These are phyloP conservation scores for Rhizopogon vinicolor DNA, from an alignment of 768 basidiomycete genomes.

Conservation along the genomic window DNA sequence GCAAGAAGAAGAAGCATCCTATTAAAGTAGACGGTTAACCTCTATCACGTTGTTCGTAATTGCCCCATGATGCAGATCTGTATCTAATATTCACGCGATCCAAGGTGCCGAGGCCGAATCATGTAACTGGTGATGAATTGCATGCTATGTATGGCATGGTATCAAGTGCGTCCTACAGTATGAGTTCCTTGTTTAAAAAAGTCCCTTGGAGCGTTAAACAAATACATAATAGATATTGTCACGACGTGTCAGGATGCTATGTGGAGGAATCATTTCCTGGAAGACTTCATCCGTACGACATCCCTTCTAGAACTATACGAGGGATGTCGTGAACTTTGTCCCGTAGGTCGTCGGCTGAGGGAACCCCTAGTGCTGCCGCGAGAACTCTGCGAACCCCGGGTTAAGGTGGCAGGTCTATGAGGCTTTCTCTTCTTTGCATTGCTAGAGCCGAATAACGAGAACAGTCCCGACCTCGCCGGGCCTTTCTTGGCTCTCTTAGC, in stretches of 20 bases:
- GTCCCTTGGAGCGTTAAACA: constrained; percentile 1
- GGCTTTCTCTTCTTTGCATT: constrained; percentile 8
- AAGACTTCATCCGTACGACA: constrained; percentile 1
- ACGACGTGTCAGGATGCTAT: not conserved
- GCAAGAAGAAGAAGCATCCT: constrained; percentile 46
- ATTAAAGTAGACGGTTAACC: not conserved
- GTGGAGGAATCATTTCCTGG: not conserved
- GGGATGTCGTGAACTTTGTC: constrained; percentile 13
- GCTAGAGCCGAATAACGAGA: constrained; percentile 22
- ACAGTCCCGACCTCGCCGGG: constrained; percentile 15
- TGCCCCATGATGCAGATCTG: not conserved
- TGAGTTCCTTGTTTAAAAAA: not conserved
- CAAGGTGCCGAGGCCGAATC: not conserved
- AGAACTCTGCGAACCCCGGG: constrained; percentile 7
- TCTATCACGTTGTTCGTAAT: not conserved
- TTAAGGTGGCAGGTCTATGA: constrained; percentile 6
- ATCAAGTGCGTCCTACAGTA: constrained; percentile 1
- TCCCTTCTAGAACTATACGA: constrained; percentile 11
- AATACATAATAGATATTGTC: constrained; percentile 3
- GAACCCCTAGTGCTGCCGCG: constrained; percentile 3
- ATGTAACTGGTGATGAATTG: not conserved
- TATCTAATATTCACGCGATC: not conserved
- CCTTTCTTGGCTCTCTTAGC: constrained; percentile 13
- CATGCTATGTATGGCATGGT: not conserved
- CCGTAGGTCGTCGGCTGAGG: constrained; percentile 11